A percentile compares a stretch with the other conserved stretches of the same genome.
Conservation (phyloP, 140 eudicot species). For the Stevia rebaudiana region DNA sequence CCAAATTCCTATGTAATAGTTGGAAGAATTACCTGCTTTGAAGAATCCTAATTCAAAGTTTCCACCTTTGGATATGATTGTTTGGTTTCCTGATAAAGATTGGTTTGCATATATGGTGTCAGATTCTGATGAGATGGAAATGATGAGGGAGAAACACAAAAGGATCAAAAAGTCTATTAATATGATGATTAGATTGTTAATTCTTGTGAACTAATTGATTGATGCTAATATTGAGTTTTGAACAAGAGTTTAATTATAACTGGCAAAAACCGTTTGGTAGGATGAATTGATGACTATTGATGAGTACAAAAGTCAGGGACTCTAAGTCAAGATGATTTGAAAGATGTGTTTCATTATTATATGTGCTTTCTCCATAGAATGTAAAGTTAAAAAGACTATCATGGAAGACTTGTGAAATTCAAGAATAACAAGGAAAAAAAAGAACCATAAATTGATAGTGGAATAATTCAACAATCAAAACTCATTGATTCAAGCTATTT, state of each 20-base stretch:
- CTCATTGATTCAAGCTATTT: too few relatives aligned
- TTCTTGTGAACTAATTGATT: background rate
- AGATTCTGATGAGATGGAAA: constrained; percentile 22
- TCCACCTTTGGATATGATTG: constrained; percentile 43
- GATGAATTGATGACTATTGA: too few relatives aligned
- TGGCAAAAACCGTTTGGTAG: background rate
- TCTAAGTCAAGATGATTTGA: background rate
- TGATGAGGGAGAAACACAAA: constrained; percentile 16
- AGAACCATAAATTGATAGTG: background rate
- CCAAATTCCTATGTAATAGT: constrained; percentile 58
- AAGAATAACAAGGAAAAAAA: background rate
- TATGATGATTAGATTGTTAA: background rate
- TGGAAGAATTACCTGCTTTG: constrained; percentile 47
- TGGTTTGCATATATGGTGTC: constrained; percentile 40
- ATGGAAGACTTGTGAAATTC: background rate
- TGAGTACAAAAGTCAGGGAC: too few relatives aligned
- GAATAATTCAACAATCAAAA: background rate
- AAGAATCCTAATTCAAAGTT: constrained; percentile 56
- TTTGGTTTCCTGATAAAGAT: constrained; percentile 51
- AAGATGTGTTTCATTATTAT: background rate
- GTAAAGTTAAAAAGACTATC: background rate
- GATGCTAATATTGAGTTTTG: background rate
- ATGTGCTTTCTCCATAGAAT: background rate
- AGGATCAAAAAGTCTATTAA: constrained; percentile 9
- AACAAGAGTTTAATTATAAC: background rate